Evolutionary conservation across 805 yeast genomes (phyloP).

Genomic region (Wickerhamiella qilinensis): DNA sequence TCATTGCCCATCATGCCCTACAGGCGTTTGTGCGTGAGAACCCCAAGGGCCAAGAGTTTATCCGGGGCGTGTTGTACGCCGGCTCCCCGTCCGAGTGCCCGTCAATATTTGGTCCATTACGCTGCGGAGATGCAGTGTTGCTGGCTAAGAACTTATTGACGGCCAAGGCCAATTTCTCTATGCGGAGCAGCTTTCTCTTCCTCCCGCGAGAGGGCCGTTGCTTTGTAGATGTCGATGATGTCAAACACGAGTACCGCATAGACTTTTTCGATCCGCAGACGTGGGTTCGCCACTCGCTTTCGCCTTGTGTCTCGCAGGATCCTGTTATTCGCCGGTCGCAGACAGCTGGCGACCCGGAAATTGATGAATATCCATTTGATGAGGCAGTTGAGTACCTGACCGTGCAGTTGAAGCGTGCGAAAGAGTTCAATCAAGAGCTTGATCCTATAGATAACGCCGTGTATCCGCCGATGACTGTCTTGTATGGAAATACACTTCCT

Average conservation of each 20-base stretch:
- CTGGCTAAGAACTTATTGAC: conserved; percentile 60
- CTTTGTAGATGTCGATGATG: conserved; percentile 41
- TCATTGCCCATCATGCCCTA: conserved; percentile 67
- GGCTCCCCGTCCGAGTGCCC: conserved; percentile 78
- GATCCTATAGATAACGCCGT: conserved; percentile 28
- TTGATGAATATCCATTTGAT: conserved; percentile 17
- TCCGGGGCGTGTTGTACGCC: conserved; percentile 63
- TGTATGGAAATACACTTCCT: conserved; percentile 71
- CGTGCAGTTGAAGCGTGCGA: conserved; percentile 45
- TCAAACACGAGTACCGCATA: conserved; percentile 21
- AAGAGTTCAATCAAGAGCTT: conserved; percentile 39
- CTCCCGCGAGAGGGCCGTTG: conserved; percentile 57
- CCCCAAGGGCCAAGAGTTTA: conserved; percentile 37
- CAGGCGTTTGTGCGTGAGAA: conserved; percentile 20
- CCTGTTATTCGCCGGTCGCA: conserved; percentile 8
- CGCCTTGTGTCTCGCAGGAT: conserved; percentile 45
- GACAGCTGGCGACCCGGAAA: conserved; percentile 3
- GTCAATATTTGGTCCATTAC: conserved; percentile 70
- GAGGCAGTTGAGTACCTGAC: conserved; percentile 50
- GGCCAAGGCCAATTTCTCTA: conserved; percentile 68
- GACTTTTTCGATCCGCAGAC: conserved; percentile 69
- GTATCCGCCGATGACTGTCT: conserved; percentile 74
- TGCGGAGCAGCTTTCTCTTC: conserved; percentile 72
- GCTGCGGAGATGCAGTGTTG: conserved; percentile 68
- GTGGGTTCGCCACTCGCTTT: conserved; percentile 63